These are phyloP conservation scores for Candida orba DNA, from an alignment of 805 yeast genomes.

Conservation along the genomic window DNA sequence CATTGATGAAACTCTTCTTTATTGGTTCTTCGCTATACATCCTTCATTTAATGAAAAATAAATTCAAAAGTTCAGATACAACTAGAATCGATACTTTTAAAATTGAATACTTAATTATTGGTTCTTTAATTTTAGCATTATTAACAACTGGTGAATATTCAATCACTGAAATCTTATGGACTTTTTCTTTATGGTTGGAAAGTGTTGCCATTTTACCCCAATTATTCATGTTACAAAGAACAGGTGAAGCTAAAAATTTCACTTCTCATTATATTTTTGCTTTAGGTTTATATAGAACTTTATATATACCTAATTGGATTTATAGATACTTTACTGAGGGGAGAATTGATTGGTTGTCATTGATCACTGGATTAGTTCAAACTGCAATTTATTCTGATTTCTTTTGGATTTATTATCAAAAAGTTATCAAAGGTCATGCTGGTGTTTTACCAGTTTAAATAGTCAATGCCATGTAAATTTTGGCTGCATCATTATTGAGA, in stretches of 20 bases:
- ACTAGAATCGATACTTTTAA: slow-evolving; percentile 69
- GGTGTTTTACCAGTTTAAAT: slow-evolving; percentile 54
- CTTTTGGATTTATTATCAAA: slow-evolving; percentile 82
- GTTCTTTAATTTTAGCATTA: slow-evolving; percentile 49
- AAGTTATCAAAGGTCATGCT: slow-evolving; percentile 71
- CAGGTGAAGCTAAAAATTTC: slow-evolving; percentile 81
- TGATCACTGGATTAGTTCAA: slow-evolving; percentile 78
- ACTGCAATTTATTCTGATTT: slow-evolving; percentile 89
- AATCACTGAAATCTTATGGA: slow-evolving; percentile 65
- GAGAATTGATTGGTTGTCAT: slow-evolving; percentile 60
- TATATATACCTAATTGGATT: slow-evolving; percentile 93
- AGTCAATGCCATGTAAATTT: too few species aligned
- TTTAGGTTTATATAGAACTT: slow-evolving; percentile 79
- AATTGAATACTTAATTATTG: slow-evolving; percentile 60
- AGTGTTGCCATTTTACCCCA: slow-evolving; percentile 90
- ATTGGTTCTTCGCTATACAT: slow-evolving; percentile 70
- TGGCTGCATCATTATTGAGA: too few species aligned
- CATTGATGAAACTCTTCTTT: slow-evolving; percentile 76
- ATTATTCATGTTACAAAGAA: slow-evolving; percentile 78
- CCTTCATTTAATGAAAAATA: slow-evolving; percentile 58
- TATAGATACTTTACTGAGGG: slow-evolving; percentile 68
- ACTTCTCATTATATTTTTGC: slow-evolving; percentile 94
- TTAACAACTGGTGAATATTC: slow-evolving; percentile 63
- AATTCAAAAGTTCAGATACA: slow-evolving; percentile 46
- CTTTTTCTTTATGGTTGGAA: slow-evolving; percentile 89